Evolutionary conservation across 345 rosid species (phyloP).

Genomic region (Rhizophora mangle): DNA sequence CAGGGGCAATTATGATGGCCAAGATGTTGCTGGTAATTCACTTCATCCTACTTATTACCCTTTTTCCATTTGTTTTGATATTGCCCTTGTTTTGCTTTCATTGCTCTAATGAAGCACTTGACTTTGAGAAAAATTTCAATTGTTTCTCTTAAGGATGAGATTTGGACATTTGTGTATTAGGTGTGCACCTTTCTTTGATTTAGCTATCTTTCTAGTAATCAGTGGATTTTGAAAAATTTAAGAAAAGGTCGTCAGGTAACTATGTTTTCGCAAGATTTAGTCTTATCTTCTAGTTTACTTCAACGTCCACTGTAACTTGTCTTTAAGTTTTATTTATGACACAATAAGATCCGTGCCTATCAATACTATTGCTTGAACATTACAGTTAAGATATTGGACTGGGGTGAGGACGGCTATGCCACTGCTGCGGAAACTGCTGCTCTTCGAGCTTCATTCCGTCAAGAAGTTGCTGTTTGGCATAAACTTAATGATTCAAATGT

Average conservation of each 20-base stretch:
- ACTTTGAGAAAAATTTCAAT: neutral
- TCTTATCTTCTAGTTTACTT: too few relatives aligned
- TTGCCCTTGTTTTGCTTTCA: neutral
- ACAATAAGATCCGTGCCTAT: too few relatives aligned
- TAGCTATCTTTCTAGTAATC: too few relatives aligned
- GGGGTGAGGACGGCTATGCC: constrained; percentile 38
- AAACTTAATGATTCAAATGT: constrained; percentile 33
- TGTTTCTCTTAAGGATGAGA: neutral
- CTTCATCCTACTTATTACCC: neutral
- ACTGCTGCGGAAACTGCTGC: constrained; percentile 34
- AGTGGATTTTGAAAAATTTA: too few relatives aligned
- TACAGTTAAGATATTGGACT: constrained; percentile 30
- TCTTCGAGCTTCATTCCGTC: constrained; percentile 30
- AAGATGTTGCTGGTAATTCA: constrained; percentile 33
- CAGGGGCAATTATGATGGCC: constrained; percentile 34
- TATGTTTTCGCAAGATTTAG: too few relatives aligned
- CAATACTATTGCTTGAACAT: neutral
- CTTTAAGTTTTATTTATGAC: too few relatives aligned
- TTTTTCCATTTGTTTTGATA: neutral
- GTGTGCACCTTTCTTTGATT: too few relatives aligned
- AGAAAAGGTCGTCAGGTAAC: too few relatives aligned
- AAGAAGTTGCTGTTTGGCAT: constrained; percentile 41
- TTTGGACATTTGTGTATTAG: neutral
- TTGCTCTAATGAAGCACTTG: neutral
- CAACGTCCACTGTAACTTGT: too few relatives aligned